A percentile compares a stretch with the other conserved stretches of the same genome.
phyloP scores from a whole-genome alignment of 352 stramenopile species.

The Phytophthora fragariae region DNA sequence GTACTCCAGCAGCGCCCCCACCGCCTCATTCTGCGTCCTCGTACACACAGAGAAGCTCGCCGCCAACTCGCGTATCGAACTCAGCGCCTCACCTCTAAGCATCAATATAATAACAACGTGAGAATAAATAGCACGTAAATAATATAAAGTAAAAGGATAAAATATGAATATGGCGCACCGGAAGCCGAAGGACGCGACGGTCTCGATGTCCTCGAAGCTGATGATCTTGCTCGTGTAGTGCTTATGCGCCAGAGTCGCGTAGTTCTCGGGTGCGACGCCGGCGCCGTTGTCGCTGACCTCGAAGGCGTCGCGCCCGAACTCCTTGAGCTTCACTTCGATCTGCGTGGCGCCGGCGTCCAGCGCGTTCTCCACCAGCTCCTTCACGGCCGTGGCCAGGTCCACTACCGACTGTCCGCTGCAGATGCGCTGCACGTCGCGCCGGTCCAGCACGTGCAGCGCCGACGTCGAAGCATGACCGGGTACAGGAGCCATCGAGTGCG shows the following conservation, averaged over 20 bases:
- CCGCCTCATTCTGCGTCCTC: slow-evolving; percentile 64
- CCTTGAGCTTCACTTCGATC: slow-evolving; percentile 92
- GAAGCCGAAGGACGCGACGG: slow-evolving; percentile 93
- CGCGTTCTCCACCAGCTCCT: slow-evolving; percentile 98
- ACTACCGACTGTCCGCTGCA: slow-evolving; percentile 95
- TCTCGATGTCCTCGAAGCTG: slow-evolving; percentile 95
- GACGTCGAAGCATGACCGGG: background rate
- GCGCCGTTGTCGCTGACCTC: slow-evolving; percentile 97
- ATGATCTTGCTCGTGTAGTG: slow-evolving; percentile 97
- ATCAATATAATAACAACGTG: background rate
- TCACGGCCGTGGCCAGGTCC: slow-evolving; percentile 95
- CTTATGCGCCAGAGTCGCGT: slow-evolving; percentile 85
- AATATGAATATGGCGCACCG: slow-evolving; percentile 44
- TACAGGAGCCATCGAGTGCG: background rate
- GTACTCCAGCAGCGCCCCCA: slow-evolving; percentile 91
- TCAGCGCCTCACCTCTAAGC: slow-evolving; percentile 94
- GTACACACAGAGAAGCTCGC: slow-evolving; percentile 90
- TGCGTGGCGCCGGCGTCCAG: slow-evolving; percentile 72
- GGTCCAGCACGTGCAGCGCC: slow-evolving; percentile 50
- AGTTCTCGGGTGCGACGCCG: slow-evolving; percentile 87
- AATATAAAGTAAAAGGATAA: background rate
- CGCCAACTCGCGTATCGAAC: slow-evolving; percentile 94
- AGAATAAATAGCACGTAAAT: slow-evolving; percentile 6
- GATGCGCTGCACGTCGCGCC: slow-evolving; percentile 67
- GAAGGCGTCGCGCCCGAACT: slow-evolving; percentile 93